Percentiles rank a stretch among this genome's conserved stretches.
phyloP scores from a whole-genome alignment of 73 alveolate genomes.

The Stentor coeruleus region DNA sequence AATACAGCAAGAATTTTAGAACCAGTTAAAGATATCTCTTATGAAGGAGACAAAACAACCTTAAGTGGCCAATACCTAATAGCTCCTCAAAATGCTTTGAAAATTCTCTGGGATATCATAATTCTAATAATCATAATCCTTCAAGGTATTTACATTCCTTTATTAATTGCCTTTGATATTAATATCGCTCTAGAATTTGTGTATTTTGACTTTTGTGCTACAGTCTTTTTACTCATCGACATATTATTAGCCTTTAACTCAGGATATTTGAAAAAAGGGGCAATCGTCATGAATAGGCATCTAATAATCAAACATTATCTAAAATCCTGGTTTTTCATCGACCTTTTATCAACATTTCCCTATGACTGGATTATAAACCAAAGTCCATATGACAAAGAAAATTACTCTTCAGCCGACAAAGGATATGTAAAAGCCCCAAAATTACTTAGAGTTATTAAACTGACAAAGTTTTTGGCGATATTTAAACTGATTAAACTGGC shows the following conservation, averaged over 20 bases:
- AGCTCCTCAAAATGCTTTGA: neutral
- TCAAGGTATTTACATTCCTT: neutral
- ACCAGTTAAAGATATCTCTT: neutral
- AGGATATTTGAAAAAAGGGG: conserved; percentile 2
- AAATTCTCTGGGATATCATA: neutral
- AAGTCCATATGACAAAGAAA: neutral
- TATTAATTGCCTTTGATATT: neutral
- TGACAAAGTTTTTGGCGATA: neutral
- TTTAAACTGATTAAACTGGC: neutral
- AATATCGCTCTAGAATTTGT: neutral
- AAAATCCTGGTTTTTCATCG: conserved; percentile 14
- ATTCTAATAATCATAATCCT: neutral
- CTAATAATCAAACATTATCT: conserved; percentile 4
- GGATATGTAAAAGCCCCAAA: neutral
- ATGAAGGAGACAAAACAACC: neutral
- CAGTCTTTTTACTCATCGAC: neutral
- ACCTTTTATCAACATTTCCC: neutral
- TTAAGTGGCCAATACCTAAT: neutral
- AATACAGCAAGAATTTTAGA: neutral
- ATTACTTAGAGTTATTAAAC: neutral
- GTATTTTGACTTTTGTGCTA: neutral
- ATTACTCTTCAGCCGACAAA: neutral
- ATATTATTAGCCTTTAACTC: neutral
- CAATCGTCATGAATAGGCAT: neutral
- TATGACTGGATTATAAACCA: neutral